These are phyloP conservation scores for Kickxella alabastrina DNA, from an alignment of 192 early-diverging fungal species.

Conservation along the genomic window DNA sequence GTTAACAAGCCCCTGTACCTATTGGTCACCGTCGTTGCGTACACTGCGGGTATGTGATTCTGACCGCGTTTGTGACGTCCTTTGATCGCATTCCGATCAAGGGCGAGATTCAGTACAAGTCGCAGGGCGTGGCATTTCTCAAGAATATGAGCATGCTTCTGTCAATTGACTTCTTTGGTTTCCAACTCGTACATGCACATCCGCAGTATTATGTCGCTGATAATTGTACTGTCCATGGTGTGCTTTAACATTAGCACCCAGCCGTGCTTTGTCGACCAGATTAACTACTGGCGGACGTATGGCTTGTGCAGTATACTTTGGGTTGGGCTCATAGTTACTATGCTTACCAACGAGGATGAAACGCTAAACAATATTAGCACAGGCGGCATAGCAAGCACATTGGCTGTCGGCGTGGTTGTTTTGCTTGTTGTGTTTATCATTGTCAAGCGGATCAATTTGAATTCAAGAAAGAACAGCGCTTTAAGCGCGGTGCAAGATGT, in stretches of 20 bases:
- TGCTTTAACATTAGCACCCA: constrained; percentile 68
- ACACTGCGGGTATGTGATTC: constrained; percentile 61
- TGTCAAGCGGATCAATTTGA: constrained; percentile 9
- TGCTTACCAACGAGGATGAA: constrained; percentile 57
- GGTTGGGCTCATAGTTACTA: constrained; percentile 62
- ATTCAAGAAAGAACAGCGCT: background rate
- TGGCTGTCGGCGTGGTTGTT: constrained; percentile 57
- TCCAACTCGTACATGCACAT: constrained; percentile 55
- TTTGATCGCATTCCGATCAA: constrained; percentile 64
- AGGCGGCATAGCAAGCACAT: constrained; percentile 39
- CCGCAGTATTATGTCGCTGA: constrained; percentile 65
- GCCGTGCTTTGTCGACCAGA: constrained; percentile 71
- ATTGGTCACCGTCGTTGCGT: constrained; percentile 56
- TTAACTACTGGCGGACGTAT: constrained; percentile 68
- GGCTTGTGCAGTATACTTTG: constrained; percentile 66
- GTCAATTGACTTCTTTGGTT: constrained; percentile 64
- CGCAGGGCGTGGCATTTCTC: constrained; percentile 68
- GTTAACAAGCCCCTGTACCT: constrained; percentile 59
- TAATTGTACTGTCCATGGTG: constrained; percentile 64
- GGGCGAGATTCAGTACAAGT: constrained; percentile 69
- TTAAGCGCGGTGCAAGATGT: too few species aligned
- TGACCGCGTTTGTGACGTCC: constrained; percentile 68
- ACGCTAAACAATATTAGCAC: constrained; percentile 32
- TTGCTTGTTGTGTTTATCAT: constrained; percentile 58
- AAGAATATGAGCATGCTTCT: constrained; percentile 71